A percentile compares a stretch with the other conserved stretches of the same genome.
These are phyloP conservation scores for Cordyceps cicadae DNA, from an alignment of 2,329 filamentous ascomycete species.

Conservation along the genomic window DNA sequence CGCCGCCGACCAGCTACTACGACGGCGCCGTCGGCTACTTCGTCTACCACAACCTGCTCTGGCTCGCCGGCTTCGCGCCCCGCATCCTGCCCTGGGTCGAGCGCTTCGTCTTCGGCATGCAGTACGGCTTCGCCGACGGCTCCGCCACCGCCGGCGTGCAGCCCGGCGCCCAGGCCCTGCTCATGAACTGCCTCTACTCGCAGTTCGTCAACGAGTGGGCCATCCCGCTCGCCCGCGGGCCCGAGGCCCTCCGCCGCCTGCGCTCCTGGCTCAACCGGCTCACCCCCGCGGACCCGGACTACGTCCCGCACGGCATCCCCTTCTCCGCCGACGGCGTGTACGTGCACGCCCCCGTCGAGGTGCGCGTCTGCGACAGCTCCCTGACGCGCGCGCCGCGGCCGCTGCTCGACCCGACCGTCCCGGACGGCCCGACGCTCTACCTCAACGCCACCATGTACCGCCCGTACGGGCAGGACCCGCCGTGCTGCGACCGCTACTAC, in stretches of 20 bases:
- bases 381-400: slow-evolving; percentile 29
- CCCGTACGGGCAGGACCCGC: slow-evolving; percentile 69
- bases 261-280: slow-evolving; percentile 73
- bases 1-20: slow-evolving; percentile 66
- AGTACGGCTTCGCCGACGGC: slow-evolving; percentile 79
- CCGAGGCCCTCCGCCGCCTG: slow-evolving; percentile 75
- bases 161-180: slow-evolving; percentile 66
- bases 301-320: slow-evolving; percentile 62
- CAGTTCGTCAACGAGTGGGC: slow-evolving; percentile 99
- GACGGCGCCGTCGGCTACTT: slow-evolving; percentile 76
- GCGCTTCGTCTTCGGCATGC: slow-evolving; percentile 95
- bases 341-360: slow-evolving; percentile 85
- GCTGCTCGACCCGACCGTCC: slow-evolving; percentile 60
- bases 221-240: slow-evolving; percentile 74
- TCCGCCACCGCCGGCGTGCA: slow-evolving; percentile 67
- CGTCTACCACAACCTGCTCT: slow-evolving; percentile 86
- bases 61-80: slow-evolving; percentile 68
- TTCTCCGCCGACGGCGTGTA: slow-evolving; percentile 72
- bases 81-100: slow-evolving; percentile 79
- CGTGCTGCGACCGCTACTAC: slow-evolving; percentile 70
- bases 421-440: slow-evolving; percentile 68
- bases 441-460: slow-evolving; percentile 86
- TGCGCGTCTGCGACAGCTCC: slow-evolving; percentile 70
- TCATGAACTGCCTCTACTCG: slow-evolving; percentile 98
- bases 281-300: slow-evolving; percentile 53